These are phyloP conservation scores for Phytopythium kandeliae DNA, from an alignment of 352 stramenopile species.

Conservation along the genomic window DNA sequence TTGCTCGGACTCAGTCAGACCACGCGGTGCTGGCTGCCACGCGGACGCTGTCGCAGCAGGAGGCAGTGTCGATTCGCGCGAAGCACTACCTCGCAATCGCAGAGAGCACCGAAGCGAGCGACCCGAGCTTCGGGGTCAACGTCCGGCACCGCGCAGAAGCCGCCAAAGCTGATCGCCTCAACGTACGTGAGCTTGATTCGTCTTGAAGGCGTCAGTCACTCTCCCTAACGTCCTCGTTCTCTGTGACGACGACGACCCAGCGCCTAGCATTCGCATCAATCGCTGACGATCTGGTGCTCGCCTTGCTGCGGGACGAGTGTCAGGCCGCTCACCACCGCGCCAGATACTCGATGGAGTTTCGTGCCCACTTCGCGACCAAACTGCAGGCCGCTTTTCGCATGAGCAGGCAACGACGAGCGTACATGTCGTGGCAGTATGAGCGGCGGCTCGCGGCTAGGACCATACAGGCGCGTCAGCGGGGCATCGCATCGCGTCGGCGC, in stretches of 20 bases:
- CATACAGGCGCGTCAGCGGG: conserved; percentile 63
- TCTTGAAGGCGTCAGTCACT: neutral
- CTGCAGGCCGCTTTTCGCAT: conserved; percentile 67
- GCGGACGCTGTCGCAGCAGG: conserved; percentile 33
- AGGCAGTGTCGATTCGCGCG: conserved; percentile 38
- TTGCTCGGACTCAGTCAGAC: conserved; percentile 44
- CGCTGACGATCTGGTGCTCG: conserved; percentile 51
- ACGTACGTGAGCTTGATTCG: conserved; percentile 9
- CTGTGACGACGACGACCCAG: conserved; percentile 12
- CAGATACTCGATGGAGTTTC: conserved; percentile 51
- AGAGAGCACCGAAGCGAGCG: conserved; percentile 7
- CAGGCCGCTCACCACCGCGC: conserved; percentile 43
- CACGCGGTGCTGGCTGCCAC: conserved; percentile 27
- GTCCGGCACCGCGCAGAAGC: conserved; percentile 22
- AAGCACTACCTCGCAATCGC: conserved; percentile 23
- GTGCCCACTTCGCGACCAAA: conserved; percentile 67
- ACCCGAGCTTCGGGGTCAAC: conserved; percentile 14
- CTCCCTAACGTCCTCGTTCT: neutral
- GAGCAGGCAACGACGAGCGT: conserved; percentile 55
- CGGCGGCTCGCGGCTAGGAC: conserved; percentile 47
- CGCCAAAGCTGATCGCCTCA: conserved; percentile 33
- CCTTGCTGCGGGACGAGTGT: conserved; percentile 53
- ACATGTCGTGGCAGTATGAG: conserved; percentile 33
- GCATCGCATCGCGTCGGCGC: conserved; percentile 42
- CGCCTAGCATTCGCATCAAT: conserved; percentile 44